These are phyloP conservation scores for Penicillium verhagenii DNA, from an alignment of 495 filamentous ascomycete genomes.

Conservation along the genomic window DNA sequence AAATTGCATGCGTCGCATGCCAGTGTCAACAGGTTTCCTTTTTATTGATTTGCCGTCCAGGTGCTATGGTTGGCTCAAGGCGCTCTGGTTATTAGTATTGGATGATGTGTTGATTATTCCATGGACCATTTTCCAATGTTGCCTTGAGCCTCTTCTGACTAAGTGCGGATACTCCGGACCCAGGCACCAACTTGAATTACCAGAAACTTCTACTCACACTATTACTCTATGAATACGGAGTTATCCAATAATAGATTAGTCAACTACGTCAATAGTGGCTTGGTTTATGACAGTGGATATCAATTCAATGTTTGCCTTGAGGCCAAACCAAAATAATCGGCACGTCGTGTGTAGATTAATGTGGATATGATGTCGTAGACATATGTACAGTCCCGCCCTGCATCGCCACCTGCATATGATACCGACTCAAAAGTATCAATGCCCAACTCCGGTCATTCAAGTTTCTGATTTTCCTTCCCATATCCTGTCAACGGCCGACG, in stretches of 20 bases:
- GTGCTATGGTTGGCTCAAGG: neutral
- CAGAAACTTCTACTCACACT: too few species aligned
- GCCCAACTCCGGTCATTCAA: too few species aligned
- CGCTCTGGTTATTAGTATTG: neutral
- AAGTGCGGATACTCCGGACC: neutral
- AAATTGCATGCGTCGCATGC: too few species aligned
- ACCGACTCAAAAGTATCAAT: neutral
- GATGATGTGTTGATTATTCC: neutral
- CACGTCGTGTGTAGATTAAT: neutral
- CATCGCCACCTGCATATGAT: neutral
- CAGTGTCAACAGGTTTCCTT: neutral
- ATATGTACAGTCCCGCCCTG: neutral
- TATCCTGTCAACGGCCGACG: neutral
- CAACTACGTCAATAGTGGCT: neutral
- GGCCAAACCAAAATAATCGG: neutral
- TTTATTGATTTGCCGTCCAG: too few species aligned
- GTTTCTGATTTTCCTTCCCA: neutral
- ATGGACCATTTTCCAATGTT: too few species aligned
- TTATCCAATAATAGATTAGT: neutral
- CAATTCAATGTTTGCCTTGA: neutral
- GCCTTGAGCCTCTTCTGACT: neutral
- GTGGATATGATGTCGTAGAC: neutral
- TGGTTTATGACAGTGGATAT: neutral
- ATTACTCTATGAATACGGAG: too few species aligned
- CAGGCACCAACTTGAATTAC: too few species aligned